Percentiles rank a stretch among this genome's conserved stretches.
phyloP scores from a whole-genome alignment of 768 basidiomycete species.

The Exidia glandulosa region DNA sequence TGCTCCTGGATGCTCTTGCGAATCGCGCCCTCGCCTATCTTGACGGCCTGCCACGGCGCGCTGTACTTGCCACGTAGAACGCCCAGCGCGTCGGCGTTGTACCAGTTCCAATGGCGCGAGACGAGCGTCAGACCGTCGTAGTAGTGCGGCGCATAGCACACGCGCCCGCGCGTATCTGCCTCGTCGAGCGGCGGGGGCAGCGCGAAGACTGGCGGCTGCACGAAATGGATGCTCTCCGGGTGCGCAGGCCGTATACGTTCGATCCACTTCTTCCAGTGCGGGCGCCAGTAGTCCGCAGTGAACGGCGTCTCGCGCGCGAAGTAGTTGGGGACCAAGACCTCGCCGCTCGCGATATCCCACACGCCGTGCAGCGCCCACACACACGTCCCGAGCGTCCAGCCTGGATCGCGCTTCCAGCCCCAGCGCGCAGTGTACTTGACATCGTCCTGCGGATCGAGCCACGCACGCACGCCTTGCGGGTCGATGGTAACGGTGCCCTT shows the following conservation, averaged over 20 bases:
- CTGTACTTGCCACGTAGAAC: constrained; percentile 77
- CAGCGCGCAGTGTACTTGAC: constrained; percentile 39
- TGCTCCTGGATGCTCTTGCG: constrained; percentile 74
- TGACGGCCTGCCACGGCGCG: constrained; percentile 56
- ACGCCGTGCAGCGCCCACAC: constrained; percentile 85
- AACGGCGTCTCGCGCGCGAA: constrained; percentile 59
- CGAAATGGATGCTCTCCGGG: constrained; percentile 76
- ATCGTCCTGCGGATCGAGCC: constrained; percentile 45
- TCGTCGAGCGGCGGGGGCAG: constrained; percentile 45
- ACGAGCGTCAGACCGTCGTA: constrained; percentile 92
- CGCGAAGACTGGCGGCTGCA: constrained; percentile 86
- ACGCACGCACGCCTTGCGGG: constrained; percentile 69
- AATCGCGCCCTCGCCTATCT: constrained; percentile 75
- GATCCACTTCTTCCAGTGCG: constrained; percentile 51
- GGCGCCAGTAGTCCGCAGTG: constrained; percentile 67
- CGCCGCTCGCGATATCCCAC: constrained; percentile 62
- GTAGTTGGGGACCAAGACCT: constrained; percentile 61
- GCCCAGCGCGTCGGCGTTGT: constrained; percentile 92
- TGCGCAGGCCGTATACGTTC: constrained; percentile 53
- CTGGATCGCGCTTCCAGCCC: constrained; percentile 69
- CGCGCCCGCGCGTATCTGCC: constrained; percentile 48
- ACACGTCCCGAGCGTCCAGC: constrained; percentile 69
- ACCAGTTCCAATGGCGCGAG: constrained; percentile 88
- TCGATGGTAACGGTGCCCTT: constrained; percentile 73
- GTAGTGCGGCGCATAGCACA: constrained; percentile 76